Conservation (phyloP, 2,329 filamentous ascomycete species). For the Grosmannia huntii region DNA sequence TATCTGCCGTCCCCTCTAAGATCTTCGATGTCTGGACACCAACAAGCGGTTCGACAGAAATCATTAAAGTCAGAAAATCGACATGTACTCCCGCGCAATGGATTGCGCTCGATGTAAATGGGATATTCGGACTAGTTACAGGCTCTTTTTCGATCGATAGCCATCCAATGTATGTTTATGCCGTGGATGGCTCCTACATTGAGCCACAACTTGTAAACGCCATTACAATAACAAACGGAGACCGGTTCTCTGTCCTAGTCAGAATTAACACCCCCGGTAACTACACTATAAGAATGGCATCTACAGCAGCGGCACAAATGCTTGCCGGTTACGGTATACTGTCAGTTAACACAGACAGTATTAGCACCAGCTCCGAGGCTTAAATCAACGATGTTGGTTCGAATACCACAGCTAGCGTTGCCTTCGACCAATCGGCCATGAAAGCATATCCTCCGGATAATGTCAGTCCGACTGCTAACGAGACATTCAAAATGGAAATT, state of each 20-base stretch:
- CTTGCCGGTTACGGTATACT: conserved; percentile 39
- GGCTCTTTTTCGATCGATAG: conserved; percentile 37
- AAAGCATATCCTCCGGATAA: conserved; percentile 33
- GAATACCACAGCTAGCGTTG: conserved; percentile 25
- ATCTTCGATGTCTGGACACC: conserved; percentile 34
- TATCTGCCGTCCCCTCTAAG: conserved; percentile 26
- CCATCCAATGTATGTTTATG: conserved; percentile 39
- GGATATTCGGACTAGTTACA: conserved; percentile 32
- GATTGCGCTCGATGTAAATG: conserved; percentile 42
- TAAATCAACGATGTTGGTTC: conserved; percentile 34
- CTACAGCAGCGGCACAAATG: conserved; percentile 37
- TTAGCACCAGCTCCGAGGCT: conserved; percentile 24
- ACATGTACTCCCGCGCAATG: conserved; percentile 19
- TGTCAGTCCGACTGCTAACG: conserved; percentile 28
- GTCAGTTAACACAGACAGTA: conserved; percentile 18
- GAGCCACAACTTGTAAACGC: conserved; percentile 36
- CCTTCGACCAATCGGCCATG: conserved; percentile 29
- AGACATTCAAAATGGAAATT: conserved; percentile 31
- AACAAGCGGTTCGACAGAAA: conserved; percentile 28
- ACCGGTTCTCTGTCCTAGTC: conserved; percentile 39
- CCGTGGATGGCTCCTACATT: conserved; percentile 41
- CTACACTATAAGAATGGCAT: conserved; percentile 42
- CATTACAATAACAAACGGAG: conserved; percentile 35
- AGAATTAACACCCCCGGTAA: conserved; percentile 31
- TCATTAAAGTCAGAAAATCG: conserved; percentile 24